Evolutionary conservation across 1,139 yeast species (phyloP), one percentile per base, ranked within the genome.

Genomic region (Cylindricascospora bacillispora): DNA sequence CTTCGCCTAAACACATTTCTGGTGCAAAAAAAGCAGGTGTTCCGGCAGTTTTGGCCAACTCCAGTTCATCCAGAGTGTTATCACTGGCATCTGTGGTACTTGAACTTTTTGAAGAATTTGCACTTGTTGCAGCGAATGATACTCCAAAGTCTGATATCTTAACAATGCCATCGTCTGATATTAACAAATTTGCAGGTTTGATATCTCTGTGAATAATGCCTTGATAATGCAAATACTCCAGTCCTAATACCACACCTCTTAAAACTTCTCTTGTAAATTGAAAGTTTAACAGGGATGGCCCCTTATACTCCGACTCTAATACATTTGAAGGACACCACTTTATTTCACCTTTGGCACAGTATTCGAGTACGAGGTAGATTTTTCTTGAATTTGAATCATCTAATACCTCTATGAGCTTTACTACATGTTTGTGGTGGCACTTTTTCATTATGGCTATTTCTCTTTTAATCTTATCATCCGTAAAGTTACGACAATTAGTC

Each of bases 121-220:
- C 65, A 1, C 62, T 56, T 44, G 62, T 49, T 0, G 80, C 66
- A 1, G 93, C 92, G 56, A 82, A 81, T 1, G 97, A 85, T 6
- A 92, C 95, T 13, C 99, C 99, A 57, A 92, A 92, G 59, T 89
- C 99, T 16, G 93, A 79, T 20, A 92, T 92, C 55, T 89, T 89
- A 18, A 89, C 97, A 4, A 67, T 64, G 33, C 78, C 74, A 40
- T 80, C 76, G 13, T 70, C 63, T 22, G 82, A 67, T 3, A 85
- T 73, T 33, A 92, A 63, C 35, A 92, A 57, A 50, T 92, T 92
- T 2, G 98, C 95, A 1, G 99, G 99, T 52, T 92, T 92, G 36
- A 92, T 89, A 56, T 92, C 99, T 36, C 99, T 70, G 56, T 92
- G 99, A 13, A 92, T 82, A 33, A 92, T 83, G 4, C 95, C 95